Evolutionary conservation across 495 filamentous ascomycete species (phyloP), one percentile per base, ranked within the genome.

Genomic region (Acidomyces sp.): DNA sequence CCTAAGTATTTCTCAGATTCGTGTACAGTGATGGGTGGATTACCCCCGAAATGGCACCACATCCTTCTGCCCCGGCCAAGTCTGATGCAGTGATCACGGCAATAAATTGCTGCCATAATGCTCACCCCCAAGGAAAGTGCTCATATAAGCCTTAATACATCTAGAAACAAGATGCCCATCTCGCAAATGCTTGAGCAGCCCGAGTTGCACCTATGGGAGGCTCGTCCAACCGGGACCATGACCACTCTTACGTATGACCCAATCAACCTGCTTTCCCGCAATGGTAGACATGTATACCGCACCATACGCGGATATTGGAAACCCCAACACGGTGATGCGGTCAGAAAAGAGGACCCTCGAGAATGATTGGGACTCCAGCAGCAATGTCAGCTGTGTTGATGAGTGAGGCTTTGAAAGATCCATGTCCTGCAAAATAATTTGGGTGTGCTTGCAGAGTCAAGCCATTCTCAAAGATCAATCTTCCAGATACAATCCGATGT

Each of bases 231-330:
- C 52, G 0, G 80, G 78, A 0, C 83, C 85, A 55, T 82, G 75
- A 2, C 85, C 85, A 5, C 69, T 78, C 25, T 75, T 71, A 41
- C 86, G 70, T 44, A 93, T 85, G 20, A 93, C 63, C 82, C 76
- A 84, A 46, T 84, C 67, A 2, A 93, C 79, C 22, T 73, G 60
- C 34, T 78, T 63, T 2, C 80, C 82, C 1, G 67, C 62, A 0
- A 69, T 65, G 1, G 74, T 78, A 51, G 75, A 80, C 2, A 69
- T 64, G 49, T 85, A 85, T 0, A 74, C 82, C 2, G 74, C 73
- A 64, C 92, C 85, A 67, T 72, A 85, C 1, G 71, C 80, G 3
- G 77, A 82, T 55, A 92, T 93, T 1, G 71, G 74, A 6, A 71
- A 77, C 11, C 84, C 81, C 34, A 84, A 68, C 1, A 92, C 68